Evolutionary conservation across 129 eudicot species (phyloP).

Genomic region (Solidago caesia): DNA sequence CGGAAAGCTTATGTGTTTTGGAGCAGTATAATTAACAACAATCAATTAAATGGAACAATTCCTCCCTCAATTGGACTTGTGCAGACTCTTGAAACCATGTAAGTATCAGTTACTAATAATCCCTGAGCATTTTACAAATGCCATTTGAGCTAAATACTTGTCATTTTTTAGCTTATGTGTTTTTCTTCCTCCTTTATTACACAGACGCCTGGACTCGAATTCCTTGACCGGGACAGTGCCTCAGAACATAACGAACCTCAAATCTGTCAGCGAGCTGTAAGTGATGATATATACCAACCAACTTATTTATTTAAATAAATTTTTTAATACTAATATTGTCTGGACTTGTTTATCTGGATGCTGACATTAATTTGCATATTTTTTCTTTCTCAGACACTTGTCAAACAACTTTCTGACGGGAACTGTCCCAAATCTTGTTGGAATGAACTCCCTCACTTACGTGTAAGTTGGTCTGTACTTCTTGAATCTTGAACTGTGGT

Average conservation of each 20-base stretch:
- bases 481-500: not conserved
- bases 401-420: conserved; percentile 74
- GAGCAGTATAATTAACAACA: conserved; percentile 73
- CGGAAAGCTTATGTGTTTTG: not conserved
- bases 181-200: not conserved
- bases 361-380: conserved; percentile 15
- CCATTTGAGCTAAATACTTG: not conserved
- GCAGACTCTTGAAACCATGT: conserved; percentile 60
- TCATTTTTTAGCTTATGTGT: not conserved
- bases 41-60: conserved; percentile 53
- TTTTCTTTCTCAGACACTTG: conserved; percentile 53
- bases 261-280: conserved; percentile 60
- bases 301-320: not conserved
- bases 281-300: conserved; percentile 21
- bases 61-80: conserved; percentile 60
- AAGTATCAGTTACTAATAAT: conserved; percentile 40
- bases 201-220: conserved; percentile 82
- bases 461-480: conserved; percentile 57
- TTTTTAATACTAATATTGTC: not conserved
- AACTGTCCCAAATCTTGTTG: conserved; percentile 62
- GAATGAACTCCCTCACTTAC: conserved; percentile 57
- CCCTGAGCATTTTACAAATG: not conserved
- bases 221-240: conserved; percentile 60
- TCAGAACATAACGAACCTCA: conserved; percentile 50
- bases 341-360: not conserved